phyloP scores from a whole-genome alignment of 345 rosid genomes.

The Brassica nigra region DNA sequence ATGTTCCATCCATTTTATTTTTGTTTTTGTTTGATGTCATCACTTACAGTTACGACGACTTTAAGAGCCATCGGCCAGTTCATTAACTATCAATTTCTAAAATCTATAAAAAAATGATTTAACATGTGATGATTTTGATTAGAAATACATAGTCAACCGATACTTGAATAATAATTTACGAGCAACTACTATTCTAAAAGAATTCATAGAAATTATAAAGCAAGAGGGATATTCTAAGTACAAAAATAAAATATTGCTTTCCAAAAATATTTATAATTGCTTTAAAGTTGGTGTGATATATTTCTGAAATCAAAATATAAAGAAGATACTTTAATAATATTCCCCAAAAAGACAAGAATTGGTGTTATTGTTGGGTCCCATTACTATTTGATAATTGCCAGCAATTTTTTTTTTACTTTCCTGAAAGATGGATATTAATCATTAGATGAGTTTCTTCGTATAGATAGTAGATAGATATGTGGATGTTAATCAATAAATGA shows the following conservation, averaged over 20 bases:
- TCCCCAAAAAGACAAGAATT: background rate
- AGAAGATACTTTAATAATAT: background rate
- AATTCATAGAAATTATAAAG: background rate
- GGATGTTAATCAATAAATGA: constrained; percentile 1
- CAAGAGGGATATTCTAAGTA: background rate
- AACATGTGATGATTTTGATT: background rate
- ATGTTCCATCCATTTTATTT: background rate
- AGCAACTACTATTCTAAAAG: background rate
- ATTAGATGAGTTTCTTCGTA: background rate
- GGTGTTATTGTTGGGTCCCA: background rate
- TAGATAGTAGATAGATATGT: background rate
- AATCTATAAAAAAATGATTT: background rate
- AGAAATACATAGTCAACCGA: background rate
- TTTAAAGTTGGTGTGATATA: background rate
- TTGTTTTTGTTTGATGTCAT: background rate
- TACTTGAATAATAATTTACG: background rate
- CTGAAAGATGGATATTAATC: constrained; percentile 1
- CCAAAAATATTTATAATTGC: background rate
- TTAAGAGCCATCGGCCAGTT: constrained; percentile 4
- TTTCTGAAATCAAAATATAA: background rate
- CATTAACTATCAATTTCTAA: background rate
- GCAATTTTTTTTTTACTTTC: background rate
- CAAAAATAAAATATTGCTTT: background rate
- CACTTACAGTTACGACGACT: background rate
- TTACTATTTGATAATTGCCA: background rate